Base-by-base conservation (phyloP, 2,329 filamentous ascomycete species). In the Lizonia empirigonia region DNA sequence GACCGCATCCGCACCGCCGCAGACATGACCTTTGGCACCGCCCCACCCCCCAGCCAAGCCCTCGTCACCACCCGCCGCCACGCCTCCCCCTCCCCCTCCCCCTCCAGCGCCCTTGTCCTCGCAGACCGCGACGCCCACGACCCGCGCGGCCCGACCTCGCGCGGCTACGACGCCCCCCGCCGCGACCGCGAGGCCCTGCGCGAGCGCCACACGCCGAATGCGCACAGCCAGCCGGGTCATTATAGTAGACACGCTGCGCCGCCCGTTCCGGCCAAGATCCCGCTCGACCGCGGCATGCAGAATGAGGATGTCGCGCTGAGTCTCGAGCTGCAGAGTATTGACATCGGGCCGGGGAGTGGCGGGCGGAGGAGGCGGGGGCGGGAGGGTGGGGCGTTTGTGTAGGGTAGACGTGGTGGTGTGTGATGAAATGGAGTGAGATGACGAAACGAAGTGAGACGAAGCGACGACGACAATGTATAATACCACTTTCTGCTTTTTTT, bases 181-280 rank as follows among this genome's bases (percentile, higher is more conserved):
- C 46, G 62, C 46, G n/a, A 37, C n/a, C 16, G 50, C 7, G 37
- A 47, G n/a, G 50, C 44, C 13, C 67, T 73, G n/a, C 68, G 70
- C 22, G 71, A 74, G 44, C 67, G 70, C 15, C 64, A 72, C 37
- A 70, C 67, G 33, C 59, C 66, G 5, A 67, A 69, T 32, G 62
- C 58, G 13, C 73, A 74, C 63, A 63, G 29, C 18, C n/a, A n/a
- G n/a, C n/a, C n/a, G n/a, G n/a, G n/a, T n/a, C n/a, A n/a, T n/a
- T n/a, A n/a, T 34, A n/a, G 34, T 2, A 44, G 57, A 16, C 60
- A 63, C 15, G 49, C 55, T 15, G 77, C 75, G 0, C 87, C 87
- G 10, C 83, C 85, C 0, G 80, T 89, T 39, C 87, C 88, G 3
- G 85, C 86, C n/a, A 90, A 90, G 73, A 76, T 90, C 7, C 86